Conservation (phyloP, 2,329 filamentous ascomycete genomes). For the Colletotrichum scovillei region DNA sequence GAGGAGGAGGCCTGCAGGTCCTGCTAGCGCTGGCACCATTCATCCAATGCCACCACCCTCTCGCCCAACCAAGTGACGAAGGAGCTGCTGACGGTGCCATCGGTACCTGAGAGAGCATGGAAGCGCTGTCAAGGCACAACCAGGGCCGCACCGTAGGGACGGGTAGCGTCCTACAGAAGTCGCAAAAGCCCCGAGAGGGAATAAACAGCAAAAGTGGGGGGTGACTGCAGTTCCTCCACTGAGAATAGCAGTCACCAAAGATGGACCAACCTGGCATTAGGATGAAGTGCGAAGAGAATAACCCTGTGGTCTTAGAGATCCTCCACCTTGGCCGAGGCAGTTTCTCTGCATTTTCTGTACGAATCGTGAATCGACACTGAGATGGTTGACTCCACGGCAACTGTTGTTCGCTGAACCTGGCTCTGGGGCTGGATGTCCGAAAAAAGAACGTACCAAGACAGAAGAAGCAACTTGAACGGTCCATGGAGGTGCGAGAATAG, state of each 20-base stretch:
- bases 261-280: not conserved
- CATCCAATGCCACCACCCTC: not conserved
- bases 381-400: not conserved
- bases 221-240: not conserved
- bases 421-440: constrained; percentile 10
- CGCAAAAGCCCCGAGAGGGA: constrained; percentile 32
- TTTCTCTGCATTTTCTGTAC: not conserved
- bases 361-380: not conserved
- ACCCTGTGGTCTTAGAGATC: not conserved
- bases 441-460: constrained; percentile 16
- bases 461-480: constrained; percentile 21
- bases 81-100: not conserved
- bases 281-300: not conserved
- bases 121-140: not conserved
- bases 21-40: constrained; percentile 5
- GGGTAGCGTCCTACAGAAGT: constrained; percentile 14
- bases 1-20: constrained; percentile 9
- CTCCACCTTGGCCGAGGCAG: not conserved
- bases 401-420: not conserved
- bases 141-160: not conserved
- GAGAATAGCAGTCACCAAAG: not conserved
- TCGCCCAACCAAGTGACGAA: not conserved
- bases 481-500: constrained; percentile 7
- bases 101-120: constrained; percentile 13
- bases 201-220: constrained; percentile 11